A percentile compares a stretch with the other conserved stretches of the same genome.
These are phyloP conservation scores for Thalassiosira sp. DNA, from an alignment of 352 stramenopile genomes.

Conservation along the genomic window DNA sequence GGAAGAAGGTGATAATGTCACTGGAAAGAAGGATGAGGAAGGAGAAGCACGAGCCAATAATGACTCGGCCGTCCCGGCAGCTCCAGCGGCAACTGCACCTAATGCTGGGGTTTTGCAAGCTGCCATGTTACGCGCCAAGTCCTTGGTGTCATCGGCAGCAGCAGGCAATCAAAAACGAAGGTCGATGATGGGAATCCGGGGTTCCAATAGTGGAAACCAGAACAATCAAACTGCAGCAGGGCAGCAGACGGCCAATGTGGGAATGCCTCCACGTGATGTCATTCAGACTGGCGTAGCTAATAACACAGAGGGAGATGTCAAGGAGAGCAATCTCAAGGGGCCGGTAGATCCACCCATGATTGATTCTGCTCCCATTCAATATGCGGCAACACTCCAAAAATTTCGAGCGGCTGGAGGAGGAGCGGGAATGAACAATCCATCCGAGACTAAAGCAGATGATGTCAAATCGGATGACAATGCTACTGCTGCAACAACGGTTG, in stretches of 20 bases:
- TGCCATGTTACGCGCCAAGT: slow-evolving; percentile 14
- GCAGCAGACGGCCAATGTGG: not conserved
- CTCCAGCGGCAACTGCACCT: not conserved
- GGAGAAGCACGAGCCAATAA: not conserved
- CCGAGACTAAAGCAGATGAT: not conserved
- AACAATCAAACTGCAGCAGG: not conserved
- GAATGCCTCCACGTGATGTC: slow-evolving; percentile 2
- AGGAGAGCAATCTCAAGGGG: not conserved
- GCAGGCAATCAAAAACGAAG: slow-evolving; percentile 13
- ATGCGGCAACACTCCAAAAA: slow-evolving; percentile 7
- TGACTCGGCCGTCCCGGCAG: not conserved
- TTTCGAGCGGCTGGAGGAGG: not conserved
- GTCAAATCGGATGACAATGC: not conserved
- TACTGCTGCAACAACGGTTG: not conserved
- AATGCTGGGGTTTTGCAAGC: slow-evolving; percentile 1
- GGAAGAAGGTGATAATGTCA: too few species aligned
- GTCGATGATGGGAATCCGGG: slow-evolving; percentile 18
- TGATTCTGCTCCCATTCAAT: slow-evolving; percentile 1
- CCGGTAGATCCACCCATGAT: slow-evolving; percentile 11
- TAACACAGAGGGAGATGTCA: not conserved
- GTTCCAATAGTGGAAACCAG: not conserved
- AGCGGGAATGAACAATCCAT: not conserved
- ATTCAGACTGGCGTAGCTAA: not conserved
- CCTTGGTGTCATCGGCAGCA: slow-evolving; percentile 15
- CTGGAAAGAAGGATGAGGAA: not conserved